Percentiles rank a stretch among this genome's conserved stretches.
Evolutionary conservation across 2,329 filamentous ascomycete species (phyloP).

Genomic region (Calonectria fujianensis): DNA sequence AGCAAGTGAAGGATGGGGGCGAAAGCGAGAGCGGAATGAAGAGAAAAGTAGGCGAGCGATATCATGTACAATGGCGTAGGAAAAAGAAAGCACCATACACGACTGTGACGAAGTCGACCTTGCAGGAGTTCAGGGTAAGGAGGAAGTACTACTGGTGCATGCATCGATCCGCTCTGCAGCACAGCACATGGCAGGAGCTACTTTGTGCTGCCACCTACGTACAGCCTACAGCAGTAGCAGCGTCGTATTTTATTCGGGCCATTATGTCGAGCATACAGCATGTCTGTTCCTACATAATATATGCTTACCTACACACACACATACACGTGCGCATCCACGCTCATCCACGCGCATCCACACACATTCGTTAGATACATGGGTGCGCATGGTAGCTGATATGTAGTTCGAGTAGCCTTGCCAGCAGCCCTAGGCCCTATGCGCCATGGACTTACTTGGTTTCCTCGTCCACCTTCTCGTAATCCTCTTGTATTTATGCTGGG

Average conservation of each 20-base stretch:
- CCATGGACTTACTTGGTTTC: not conserved
- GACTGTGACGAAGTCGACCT: not conserved
- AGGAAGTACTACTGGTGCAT: not conserved
- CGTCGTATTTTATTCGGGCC: constrained; percentile 1
- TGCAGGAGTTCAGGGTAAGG: constrained; percentile 28
- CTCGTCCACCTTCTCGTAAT: not conserved
- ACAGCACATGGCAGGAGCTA: constrained; percentile 16
- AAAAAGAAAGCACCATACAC: not conserved
- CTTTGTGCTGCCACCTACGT: not conserved
- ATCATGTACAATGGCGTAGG: not conserved
- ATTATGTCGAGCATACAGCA: not conserved
- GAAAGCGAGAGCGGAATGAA: constrained; percentile 7
- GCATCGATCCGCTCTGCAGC: constrained; percentile 19
- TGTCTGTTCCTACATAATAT: not conserved
- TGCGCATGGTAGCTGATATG: not conserved
- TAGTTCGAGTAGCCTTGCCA: not conserved
- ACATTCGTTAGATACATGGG: not conserved
- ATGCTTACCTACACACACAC: not conserved
- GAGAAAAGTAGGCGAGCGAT: not conserved
- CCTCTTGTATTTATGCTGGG: not conserved
- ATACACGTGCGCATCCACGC: too few relatives aligned
- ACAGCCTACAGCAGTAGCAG: constrained; percentile 16
- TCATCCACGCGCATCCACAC: not conserved
- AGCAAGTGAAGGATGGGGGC: not conserved
- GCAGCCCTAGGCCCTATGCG: not conserved